These are phyloP conservation scores for Mucor indicus DNA, from an alignment of 371 early-diverging fungal genomes.

Conservation along the genomic window DNA sequence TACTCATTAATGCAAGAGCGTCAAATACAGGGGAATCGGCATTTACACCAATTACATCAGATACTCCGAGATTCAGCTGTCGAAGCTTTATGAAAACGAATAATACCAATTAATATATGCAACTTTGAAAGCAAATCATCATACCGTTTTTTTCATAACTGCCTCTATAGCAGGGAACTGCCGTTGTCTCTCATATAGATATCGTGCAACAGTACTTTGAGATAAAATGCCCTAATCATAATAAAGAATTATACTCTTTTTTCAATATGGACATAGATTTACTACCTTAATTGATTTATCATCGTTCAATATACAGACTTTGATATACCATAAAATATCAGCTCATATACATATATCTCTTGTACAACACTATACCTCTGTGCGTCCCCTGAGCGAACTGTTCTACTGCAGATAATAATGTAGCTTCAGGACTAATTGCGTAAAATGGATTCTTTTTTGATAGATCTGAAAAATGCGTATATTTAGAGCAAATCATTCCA, in stretches of 20 bases:
- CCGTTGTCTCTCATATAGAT: slow-evolving; percentile 53
- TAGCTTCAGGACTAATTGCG: slow-evolving; percentile 73
- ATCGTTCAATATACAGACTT: slow-evolving; percentile 62
- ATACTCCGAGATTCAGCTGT: slow-evolving; percentile 52
- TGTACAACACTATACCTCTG: slow-evolving; percentile 46
- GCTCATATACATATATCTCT: neutral
- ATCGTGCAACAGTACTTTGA: slow-evolving; percentile 70
- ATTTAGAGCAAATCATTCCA: neutral
- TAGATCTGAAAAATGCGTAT: slow-evolving; percentile 44
- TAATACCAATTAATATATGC: neutral
- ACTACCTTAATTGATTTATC: slow-evolving; percentile 45
- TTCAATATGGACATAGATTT: too few species aligned
- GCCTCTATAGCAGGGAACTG: slow-evolving; percentile 34
- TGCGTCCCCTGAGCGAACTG: slow-evolving; percentile 79
- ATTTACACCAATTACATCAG: slow-evolving; percentile 54
- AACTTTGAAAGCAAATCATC: slow-evolving; percentile 1
- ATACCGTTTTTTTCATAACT: slow-evolving; percentile 45
- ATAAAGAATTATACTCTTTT: too few species aligned
- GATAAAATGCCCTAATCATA: slow-evolving; percentile 68
- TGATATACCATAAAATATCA: neutral
- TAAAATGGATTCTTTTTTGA: slow-evolving; percentile 87
- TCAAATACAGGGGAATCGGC: slow-evolving; percentile 52
- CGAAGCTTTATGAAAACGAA: slow-evolving; percentile 23
- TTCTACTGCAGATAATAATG: slow-evolving; percentile 67
- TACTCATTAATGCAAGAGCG: slow-evolving; percentile 61